Conservation (phyloP, 2,329 filamentous ascomycete species). For the Elsinoe ampelina region DNA sequence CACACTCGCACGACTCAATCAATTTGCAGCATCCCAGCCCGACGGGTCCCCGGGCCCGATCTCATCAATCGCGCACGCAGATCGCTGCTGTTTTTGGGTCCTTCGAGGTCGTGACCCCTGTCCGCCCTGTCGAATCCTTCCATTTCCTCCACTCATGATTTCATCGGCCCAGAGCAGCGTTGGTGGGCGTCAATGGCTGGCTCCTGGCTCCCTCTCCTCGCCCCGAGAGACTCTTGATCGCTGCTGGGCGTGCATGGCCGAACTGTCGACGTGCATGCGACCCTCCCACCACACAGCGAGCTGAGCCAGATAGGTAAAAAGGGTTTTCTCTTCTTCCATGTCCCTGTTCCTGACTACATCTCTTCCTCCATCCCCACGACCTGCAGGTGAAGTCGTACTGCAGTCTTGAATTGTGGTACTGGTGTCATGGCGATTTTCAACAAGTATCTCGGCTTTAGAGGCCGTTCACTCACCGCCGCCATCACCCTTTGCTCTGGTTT, state of each 20-base stretch:
- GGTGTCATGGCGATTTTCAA: slow-evolving; percentile 13
- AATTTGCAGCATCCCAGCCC: background rate
- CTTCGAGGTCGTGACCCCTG: background rate
- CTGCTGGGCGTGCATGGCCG: background rate
- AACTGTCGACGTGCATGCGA: background rate
- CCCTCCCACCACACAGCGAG: background rate
- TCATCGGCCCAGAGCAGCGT: background rate
- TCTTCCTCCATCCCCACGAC: slow-evolving; percentile 1
- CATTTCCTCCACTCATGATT: background rate
- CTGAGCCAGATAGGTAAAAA: background rate
- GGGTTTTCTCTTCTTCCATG: background rate
- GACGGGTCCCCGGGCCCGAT: background rate
- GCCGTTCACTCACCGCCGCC: slow-evolving; percentile 8
- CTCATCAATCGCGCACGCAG: background rate
- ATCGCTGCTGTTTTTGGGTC: background rate
- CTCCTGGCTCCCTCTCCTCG: background rate
- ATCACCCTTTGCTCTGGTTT: slow-evolving; percentile 8
- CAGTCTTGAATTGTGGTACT: background rate
- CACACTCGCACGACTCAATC: background rate
- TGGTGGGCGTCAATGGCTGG: background rate
- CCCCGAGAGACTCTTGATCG: background rate
- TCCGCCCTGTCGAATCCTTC: background rate
- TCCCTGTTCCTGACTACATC: background rate
- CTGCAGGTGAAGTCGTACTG: background rate
- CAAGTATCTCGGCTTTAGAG: slow-evolving; percentile 13